Conservation (phyloP, 208 protist species). For the Wallacemonas sp. region DNA sequence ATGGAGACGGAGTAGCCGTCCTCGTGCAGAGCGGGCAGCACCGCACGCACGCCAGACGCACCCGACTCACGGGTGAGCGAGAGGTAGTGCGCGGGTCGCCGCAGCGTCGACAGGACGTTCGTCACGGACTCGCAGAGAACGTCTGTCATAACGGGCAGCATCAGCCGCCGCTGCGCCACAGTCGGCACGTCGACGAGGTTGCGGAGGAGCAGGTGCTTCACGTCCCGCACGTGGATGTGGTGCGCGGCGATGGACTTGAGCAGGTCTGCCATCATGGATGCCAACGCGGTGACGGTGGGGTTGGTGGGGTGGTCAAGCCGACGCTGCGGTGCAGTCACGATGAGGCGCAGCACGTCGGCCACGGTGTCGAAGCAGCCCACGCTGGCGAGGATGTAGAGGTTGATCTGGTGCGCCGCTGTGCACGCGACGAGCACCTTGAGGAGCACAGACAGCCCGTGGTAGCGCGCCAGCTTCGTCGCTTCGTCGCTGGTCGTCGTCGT, state of each 20-base stretch:
- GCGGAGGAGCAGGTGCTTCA: slow-evolving; percentile 71
- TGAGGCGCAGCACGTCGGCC: slow-evolving; percentile 45
- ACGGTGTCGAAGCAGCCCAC: slow-evolving; percentile 56
- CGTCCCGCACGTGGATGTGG: slow-evolving; percentile 73
- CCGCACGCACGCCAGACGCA: slow-evolving; percentile 48
- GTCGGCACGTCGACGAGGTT: slow-evolving; percentile 45
- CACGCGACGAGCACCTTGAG: slow-evolving; percentile 20
- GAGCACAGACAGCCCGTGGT: slow-evolving; percentile 15
- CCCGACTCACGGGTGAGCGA: slow-evolving; percentile 20
- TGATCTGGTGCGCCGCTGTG: slow-evolving; percentile 27
- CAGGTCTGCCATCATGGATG: slow-evolving; percentile 34
- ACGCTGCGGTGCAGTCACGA: slow-evolving; percentile 17
- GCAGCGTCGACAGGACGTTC: background rate
- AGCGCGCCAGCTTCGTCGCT: slow-evolving; percentile 6
- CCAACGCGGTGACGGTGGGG: slow-evolving; percentile 13
- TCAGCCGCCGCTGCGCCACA: slow-evolving; percentile 28
- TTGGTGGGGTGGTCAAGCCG: background rate
- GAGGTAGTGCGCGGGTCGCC: slow-evolving; percentile 1
- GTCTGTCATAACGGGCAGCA: slow-evolving; percentile 54
- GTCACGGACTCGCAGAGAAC: slow-evolving; percentile 43
- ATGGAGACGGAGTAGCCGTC: slow-evolving; percentile 80
- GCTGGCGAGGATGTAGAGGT: slow-evolving; percentile 58
- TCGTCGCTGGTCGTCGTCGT: slow-evolving; percentile 23
- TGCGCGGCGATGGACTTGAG: slow-evolving; percentile 48
- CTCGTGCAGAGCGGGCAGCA: slow-evolving; percentile 53